These are phyloP conservation scores for Populus euphratica DNA, from an alignment of 345 rosid species.

Conservation along the genomic window DNA sequence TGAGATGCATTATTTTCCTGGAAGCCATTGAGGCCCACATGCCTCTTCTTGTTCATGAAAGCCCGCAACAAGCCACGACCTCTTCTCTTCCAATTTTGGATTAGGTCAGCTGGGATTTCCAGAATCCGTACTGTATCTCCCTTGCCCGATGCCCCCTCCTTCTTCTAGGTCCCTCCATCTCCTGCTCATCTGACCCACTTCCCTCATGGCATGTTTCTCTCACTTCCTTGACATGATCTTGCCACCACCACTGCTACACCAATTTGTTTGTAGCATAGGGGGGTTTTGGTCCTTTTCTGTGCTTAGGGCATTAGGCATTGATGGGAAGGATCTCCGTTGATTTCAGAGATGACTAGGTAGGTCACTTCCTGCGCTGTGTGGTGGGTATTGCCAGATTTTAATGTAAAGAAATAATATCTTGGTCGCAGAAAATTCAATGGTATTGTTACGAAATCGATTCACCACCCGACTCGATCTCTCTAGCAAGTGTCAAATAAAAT, in stretches of 20 bases:
- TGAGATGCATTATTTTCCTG: not conserved
- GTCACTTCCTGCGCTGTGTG: too few species aligned
- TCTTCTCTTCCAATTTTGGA: not conserved
- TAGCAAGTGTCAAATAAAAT: too few species aligned
- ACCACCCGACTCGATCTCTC: too few species aligned
- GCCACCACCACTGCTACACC: not conserved
- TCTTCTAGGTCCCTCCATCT: not conserved
- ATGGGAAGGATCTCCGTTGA: not conserved
- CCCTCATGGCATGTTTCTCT: not conserved
- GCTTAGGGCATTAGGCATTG: not conserved
- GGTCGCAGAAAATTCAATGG: too few species aligned
- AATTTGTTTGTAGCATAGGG: not conserved
- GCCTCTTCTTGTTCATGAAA: not conserved
- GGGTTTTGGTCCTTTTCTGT: not conserved
- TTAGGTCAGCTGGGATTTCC: not conserved
- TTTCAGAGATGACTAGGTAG: too few species aligned
- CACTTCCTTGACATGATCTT: not conserved
- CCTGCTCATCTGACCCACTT: not conserved
- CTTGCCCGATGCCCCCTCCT: too few species aligned
- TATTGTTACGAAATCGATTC: too few species aligned
- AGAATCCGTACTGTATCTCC: not conserved
- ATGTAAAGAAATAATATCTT: too few species aligned
- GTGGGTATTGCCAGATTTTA: too few species aligned
- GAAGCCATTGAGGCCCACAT: slow-evolving; percentile 4
- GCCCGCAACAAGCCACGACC: slow-evolving; percentile 21